phyloP scores from a whole-genome alignment of 148 eudicot genomes.

The Persicaria maculosa region DNA sequence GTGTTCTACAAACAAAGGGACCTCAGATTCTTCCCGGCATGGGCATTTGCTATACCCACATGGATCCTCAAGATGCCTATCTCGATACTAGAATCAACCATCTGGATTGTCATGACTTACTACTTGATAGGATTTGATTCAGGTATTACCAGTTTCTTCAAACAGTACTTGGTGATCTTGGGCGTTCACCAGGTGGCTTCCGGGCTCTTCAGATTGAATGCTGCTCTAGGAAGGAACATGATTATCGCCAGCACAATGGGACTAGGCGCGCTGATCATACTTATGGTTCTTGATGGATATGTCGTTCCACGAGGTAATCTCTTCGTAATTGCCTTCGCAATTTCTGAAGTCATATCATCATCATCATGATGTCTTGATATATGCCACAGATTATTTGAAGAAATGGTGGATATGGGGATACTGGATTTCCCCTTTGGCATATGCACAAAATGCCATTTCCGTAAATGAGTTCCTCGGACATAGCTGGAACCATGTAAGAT shows the following conservation, averaged over 20 bases:
- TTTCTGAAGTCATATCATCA: background rate
- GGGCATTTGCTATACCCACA: slow-evolving; percentile 35
- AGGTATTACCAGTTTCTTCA: slow-evolving; percentile 25
- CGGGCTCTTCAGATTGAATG: slow-evolving; percentile 55
- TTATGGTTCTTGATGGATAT: slow-evolving; percentile 72
- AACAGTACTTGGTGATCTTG: slow-evolving; percentile 47
- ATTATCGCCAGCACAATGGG: slow-evolving; percentile 84
- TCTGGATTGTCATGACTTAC: slow-evolving; percentile 28
- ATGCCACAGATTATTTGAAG: slow-evolving; percentile 25
- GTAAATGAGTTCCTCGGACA: slow-evolving; percentile 47
- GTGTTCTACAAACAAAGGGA: slow-evolving; percentile 38
- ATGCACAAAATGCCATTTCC: slow-evolving; percentile 32
- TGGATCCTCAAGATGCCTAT: slow-evolving; percentile 37
- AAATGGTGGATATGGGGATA: slow-evolving; percentile 55
- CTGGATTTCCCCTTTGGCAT: slow-evolving; percentile 47
- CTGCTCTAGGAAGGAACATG: slow-evolving; percentile 63
- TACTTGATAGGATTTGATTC: slow-evolving; percentile 37
- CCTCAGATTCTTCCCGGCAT: slow-evolving; percentile 36
- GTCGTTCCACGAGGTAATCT: slow-evolving; percentile 55
- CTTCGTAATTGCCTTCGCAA: background rate
- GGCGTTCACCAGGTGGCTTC: slow-evolving; percentile 69
- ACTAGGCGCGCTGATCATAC: slow-evolving; percentile 46
- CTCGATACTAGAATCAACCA: slow-evolving; percentile 18
- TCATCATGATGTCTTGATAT: background rate
- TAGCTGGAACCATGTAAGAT: slow-evolving; percentile 37